phyloP scores from a whole-genome alignment of 441 rosid genomes.

The Sinapis alba region DNA sequence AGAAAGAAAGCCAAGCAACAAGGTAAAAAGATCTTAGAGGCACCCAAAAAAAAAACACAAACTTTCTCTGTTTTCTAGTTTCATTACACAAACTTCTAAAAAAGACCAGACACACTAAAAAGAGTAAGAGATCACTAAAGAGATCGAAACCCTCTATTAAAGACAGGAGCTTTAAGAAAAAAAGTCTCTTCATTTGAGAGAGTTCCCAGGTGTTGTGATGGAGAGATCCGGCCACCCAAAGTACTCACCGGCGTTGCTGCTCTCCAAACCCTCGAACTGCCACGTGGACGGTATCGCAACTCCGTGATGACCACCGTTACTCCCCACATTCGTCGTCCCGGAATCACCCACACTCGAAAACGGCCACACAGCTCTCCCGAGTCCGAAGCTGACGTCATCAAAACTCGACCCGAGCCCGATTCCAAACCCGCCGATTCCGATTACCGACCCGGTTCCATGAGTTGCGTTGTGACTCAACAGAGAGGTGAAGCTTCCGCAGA shows the following conservation, averaged over 20 bases:
- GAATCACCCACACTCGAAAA: constrained; percentile 47
- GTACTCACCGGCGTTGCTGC: constrained; percentile 52
- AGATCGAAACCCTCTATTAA: background rate
- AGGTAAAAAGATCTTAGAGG: constrained; percentile 1
- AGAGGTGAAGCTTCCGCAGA: constrained; percentile 73
- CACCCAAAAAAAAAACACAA: constrained; percentile 8
- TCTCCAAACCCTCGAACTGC: constrained; percentile 77
- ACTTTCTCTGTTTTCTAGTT: constrained; percentile 29
- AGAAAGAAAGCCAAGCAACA: constrained; percentile 14
- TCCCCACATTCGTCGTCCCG: constrained; percentile 39
- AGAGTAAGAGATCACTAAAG: constrained; percentile 15
- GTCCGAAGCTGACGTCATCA: constrained; percentile 74
- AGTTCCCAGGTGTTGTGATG: constrained; percentile 80
- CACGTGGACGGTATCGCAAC: constrained; percentile 51
- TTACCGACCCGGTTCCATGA: constrained; percentile 64
- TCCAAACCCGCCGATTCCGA: constrained; percentile 72
- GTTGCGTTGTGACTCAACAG: constrained; percentile 47
- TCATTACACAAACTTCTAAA: constrained; percentile 24
- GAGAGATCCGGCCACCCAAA: constrained; percentile 91
- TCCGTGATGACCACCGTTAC: constrained; percentile 31
- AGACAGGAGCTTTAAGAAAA: constrained; percentile 16
- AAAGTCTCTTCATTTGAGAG: constrained; percentile 53
- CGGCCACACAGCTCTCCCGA: constrained; percentile 77
- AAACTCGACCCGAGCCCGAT: constrained; percentile 63
- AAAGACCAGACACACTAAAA: constrained; percentile 31